These are phyloP conservation scores for Liquidambar formosana DNA, from an alignment of 164 flowering plant genomes.

Conservation along the genomic window DNA sequence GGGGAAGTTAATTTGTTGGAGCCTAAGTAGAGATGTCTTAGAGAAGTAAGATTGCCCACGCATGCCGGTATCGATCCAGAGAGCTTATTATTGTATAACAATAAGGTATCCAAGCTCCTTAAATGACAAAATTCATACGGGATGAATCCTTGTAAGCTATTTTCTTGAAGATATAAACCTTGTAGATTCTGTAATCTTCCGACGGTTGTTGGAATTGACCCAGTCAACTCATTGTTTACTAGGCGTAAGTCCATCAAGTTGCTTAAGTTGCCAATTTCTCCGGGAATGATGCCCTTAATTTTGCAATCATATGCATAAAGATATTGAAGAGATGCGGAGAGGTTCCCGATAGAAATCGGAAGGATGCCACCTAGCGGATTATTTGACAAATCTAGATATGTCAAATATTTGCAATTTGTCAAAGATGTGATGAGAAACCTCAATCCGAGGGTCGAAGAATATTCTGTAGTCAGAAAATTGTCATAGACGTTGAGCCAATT, in stretches of 20 bases:
- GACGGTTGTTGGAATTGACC: slow-evolving; percentile 25
- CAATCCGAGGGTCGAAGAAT: slow-evolving; percentile 8
- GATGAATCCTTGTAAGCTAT: slow-evolving; percentile 17
- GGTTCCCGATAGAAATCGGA: slow-evolving; percentile 36
- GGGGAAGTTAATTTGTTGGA: slow-evolving; percentile 18
- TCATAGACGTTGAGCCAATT: slow-evolving; percentile 1
- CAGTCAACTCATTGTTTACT: slow-evolving; percentile 19
- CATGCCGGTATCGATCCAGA: slow-evolving; percentile 19
- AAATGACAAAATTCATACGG: slow-evolving; percentile 18
- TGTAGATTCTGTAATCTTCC: slow-evolving; percentile 17
- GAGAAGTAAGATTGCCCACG: slow-evolving; percentile 19
- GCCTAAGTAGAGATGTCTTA: slow-evolving; percentile 3
- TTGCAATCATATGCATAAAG: slow-evolving; percentile 5
- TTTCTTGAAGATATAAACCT: slow-evolving; percentile 10
- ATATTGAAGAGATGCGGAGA: slow-evolving; percentile 24
- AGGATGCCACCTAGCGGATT: slow-evolving; percentile 28
- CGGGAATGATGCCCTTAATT: slow-evolving; percentile 30
- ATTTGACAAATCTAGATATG: background rate
- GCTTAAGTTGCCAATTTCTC: slow-evolving; percentile 32
- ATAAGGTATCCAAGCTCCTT: slow-evolving; percentile 4
- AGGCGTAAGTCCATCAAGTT: slow-evolving; percentile 12
- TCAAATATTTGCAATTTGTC: slow-evolving; percentile 23
- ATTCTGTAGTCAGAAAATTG: slow-evolving; percentile 15
- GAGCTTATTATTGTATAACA: slow-evolving; percentile 14
- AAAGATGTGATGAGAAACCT: slow-evolving; percentile 27